Evolutionary conservation across 768 basidiomycete genomes (phyloP), one percentile per base, ranked within the genome.

Genomic region (Boletus insuetus): DNA sequence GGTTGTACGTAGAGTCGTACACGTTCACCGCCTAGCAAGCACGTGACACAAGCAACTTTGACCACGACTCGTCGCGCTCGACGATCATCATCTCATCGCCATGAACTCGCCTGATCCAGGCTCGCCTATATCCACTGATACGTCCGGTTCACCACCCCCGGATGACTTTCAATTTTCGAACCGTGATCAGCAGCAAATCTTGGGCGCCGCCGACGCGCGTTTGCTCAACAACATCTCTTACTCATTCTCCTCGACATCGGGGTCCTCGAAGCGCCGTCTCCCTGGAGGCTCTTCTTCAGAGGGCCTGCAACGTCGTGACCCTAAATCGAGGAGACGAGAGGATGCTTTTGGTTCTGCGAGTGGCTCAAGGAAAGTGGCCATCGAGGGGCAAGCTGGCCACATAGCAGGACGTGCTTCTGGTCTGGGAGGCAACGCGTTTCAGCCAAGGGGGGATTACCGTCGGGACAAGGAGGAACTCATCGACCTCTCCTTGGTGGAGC

Each of bases 381-480:
- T 59, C 12, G 69, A 73, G 17, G 62, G 60, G 19, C 65, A 71
- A 32, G 39, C 20, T 47, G 41, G 53, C n/a, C 61, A 58, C 45
- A 19, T 45, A 19, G 44, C 12, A 11, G 60, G 58, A 26, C 43
- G 55, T 14, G 24, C 20, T 31, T 17, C 34, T n/a, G 64, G 56
- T 32, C 37, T 59, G 31, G 60, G 61, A 48, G 44, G 58, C 46
- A 64, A 54, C 52, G 37, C 68, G 11, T 56, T 60, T 43, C 61
- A 69, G 55, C 64, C 67, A 29, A 69, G 64, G 47, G 69, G 70
- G 39, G 77, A 79, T 38, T 69, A 69, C n/a, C 80, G 77, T 64
- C 70, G 79, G 53, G 81, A 84, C 49, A 83, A 82, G 58, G 81
- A 82, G 41, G 82, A 84, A 19, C 70, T 84, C 49, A 70, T 83